These are phyloP conservation scores for Zymoseptoria tritici DNA, from an alignment of 2,329 filamentous ascomycete genomes.

Conservation along the genomic window DNA sequence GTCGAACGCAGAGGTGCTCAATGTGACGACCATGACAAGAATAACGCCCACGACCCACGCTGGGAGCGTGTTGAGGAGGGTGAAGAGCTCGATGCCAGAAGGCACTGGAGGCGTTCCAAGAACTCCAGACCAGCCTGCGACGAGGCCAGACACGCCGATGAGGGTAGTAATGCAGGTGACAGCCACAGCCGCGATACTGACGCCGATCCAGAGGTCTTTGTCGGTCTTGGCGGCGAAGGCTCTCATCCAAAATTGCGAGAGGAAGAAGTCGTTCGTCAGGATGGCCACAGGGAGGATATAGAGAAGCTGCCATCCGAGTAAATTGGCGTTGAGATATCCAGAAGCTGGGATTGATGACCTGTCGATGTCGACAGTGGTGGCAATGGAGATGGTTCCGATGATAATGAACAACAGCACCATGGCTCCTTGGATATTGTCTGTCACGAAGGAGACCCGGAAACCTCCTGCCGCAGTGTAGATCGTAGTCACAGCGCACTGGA, in stretches of 20 bases:
- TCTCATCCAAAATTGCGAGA: constrained; percentile 77
- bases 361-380: constrained; percentile 66
- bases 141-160: constrained; percentile 64
- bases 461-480: constrained; percentile 74
- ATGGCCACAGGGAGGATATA: constrained; percentile 79
- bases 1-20: constrained; percentile 74
- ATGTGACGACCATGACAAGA: constrained; percentile 62
- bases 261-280: constrained; percentile 78
- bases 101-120: constrained; percentile 54
- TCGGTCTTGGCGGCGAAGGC: constrained; percentile 75
- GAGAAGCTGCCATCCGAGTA: constrained; percentile 76
- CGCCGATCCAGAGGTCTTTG: constrained; percentile 67
- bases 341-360: constrained; percentile 60
- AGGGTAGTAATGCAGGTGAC: constrained; percentile 65
- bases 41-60: constrained; percentile 76
- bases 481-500: constrained; percentile 69
- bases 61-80: constrained; percentile 63
- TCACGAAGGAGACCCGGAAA: constrained; percentile 77
- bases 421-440: constrained; percentile 70
- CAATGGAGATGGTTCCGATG: constrained; percentile 70
- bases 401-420: constrained; percentile 72
- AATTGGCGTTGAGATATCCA: constrained; percentile 58
- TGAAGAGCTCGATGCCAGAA: constrained; percentile 67
- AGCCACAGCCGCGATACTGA: constrained; percentile 57
- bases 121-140: constrained; percentile 71